Evolutionary conservation across 371 early-diverging fungal species (phyloP).

Genomic region (Haplosporangium sp.): DNA sequence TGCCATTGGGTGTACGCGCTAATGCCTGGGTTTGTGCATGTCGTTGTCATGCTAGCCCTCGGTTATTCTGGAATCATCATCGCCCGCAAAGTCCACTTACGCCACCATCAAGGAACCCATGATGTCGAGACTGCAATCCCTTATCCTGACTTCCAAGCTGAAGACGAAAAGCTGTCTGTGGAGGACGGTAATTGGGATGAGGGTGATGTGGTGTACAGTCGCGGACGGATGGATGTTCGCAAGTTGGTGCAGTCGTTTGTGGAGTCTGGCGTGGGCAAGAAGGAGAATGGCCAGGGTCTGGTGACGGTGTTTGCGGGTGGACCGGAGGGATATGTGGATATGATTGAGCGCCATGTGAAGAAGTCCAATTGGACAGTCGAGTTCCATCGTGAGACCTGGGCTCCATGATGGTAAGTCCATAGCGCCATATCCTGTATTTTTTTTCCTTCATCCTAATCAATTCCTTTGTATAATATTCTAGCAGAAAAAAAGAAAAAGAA

Average conservation of each 20-base stretch:
- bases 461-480: too few relatives aligned
- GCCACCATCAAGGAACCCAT: constrained; percentile 19
- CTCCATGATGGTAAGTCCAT: too few relatives aligned
- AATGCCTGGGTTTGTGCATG: constrained; percentile 31
- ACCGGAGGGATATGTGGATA: constrained; percentile 38
- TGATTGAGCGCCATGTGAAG: constrained; percentile 38
- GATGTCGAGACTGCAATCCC: constrained; percentile 19
- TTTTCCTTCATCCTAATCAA: too few relatives aligned
- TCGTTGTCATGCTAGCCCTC: constrained; percentile 25
- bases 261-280: constrained; percentile 27
- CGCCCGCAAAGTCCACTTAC: constrained; percentile 26
- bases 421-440: too few relatives aligned
- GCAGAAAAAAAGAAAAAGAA: too few relatives aligned
- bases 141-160: constrained; percentile 13
- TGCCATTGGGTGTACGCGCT: constrained; percentile 40
- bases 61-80: constrained; percentile 25
- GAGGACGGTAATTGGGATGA: constrained; percentile 53
- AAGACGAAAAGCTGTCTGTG: constrained; percentile 17
- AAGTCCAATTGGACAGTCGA: constrained; percentile 40
- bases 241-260: constrained; percentile 28
- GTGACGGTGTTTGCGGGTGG: constrained; percentile 48
- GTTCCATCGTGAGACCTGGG: constrained; percentile 54
- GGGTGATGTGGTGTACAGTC: constrained; percentile 39
- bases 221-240: constrained; percentile 39
- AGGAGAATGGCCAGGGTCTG: constrained; percentile 28